phyloP scores from a whole-genome alignment of 2,329 filamentous ascomycete species.

The Cladosporium velox region DNA sequence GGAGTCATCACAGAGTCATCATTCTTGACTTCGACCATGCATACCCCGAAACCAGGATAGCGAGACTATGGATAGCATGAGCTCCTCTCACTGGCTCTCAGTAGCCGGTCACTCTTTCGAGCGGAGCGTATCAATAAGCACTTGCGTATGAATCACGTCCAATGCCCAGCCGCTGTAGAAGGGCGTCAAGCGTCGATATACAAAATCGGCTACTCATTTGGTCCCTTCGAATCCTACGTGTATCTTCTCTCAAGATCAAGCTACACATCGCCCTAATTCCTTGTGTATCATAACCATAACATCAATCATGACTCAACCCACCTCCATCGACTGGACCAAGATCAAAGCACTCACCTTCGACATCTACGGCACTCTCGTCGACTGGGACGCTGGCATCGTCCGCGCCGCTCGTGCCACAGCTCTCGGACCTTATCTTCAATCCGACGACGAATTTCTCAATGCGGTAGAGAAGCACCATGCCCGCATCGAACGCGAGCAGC shows the following conservation, averaged over 20 bases:
- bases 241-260: neutral
- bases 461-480: constrained; percentile 51
- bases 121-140: neutral
- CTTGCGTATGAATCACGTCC: neutral
- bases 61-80: neutral
- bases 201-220: neutral
- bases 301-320: constrained; percentile 6
- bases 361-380: constrained; percentile 76
- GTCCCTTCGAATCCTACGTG: neutral
- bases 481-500: constrained; percentile 55
- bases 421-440: constrained; percentile 48
- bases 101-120: neutral
- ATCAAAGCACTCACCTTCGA: constrained; percentile 66
- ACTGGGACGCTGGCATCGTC: constrained; percentile 70
- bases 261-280: neutral
- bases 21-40: neutral
- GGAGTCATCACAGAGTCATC: constrained; percentile 1
- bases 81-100: neutral
- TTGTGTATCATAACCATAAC: neutral
- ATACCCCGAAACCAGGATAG: neutral
- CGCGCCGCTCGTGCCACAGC: constrained; percentile 52
- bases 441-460: constrained; percentile 47
- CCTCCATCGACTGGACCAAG: constrained; percentile 30
- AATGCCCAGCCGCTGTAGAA: constrained; percentile 1
- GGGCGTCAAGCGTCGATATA: neutral